Percentiles rank a stretch among this genome's conserved stretches.
These are phyloP conservation scores for Cladobotryum protrusum DNA, from an alignment of 2,329 filamentous ascomycete genomes.

Conservation along the genomic window DNA sequence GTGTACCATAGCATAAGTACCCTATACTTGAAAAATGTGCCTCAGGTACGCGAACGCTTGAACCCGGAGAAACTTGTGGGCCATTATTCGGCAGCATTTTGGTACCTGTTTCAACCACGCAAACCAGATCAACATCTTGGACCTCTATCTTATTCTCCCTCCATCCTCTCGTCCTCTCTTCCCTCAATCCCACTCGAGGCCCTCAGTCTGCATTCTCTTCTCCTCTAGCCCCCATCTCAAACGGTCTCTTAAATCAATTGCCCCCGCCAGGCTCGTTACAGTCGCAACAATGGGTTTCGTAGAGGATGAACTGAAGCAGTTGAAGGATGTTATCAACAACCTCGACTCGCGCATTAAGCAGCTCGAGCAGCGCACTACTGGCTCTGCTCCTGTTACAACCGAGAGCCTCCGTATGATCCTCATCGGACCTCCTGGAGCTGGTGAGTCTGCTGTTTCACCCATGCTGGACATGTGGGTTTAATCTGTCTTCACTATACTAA, in stretches of 20 bases:
- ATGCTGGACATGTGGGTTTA: neutral
- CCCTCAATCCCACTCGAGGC: neutral
- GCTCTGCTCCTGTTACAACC: slow-evolving; percentile 46
- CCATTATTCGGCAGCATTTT: neutral
- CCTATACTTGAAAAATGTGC: neutral
- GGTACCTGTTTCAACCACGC: neutral
- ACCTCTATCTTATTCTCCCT: neutral
- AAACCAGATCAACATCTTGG: neutral
- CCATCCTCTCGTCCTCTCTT: neutral
- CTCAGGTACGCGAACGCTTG: too few species aligned
- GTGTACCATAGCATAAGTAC: neutral
- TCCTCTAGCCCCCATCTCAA: too few species aligned
- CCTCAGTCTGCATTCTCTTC: neutral
- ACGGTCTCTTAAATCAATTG: neutral
- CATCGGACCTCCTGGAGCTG: slow-evolving; percentile 94
- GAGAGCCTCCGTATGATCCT: slow-evolving; percentile 84
- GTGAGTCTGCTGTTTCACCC: slow-evolving; percentile 46
- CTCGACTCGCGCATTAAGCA: slow-evolving; percentile 82
- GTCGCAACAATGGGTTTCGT: slow-evolving; percentile 73
- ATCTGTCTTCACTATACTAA: slow-evolving; percentile 3
- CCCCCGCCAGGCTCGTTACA: slow-evolving; percentile 6
- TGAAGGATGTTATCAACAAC: slow-evolving; percentile 76
- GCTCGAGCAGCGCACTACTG: slow-evolving; percentile 68
- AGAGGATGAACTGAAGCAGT: slow-evolving; percentile 75
- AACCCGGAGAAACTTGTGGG: neutral